phyloP scores from a whole-genome alignment of 495 filamentous ascomycete genomes.

The Thermothielavioides terrestris region DNA sequence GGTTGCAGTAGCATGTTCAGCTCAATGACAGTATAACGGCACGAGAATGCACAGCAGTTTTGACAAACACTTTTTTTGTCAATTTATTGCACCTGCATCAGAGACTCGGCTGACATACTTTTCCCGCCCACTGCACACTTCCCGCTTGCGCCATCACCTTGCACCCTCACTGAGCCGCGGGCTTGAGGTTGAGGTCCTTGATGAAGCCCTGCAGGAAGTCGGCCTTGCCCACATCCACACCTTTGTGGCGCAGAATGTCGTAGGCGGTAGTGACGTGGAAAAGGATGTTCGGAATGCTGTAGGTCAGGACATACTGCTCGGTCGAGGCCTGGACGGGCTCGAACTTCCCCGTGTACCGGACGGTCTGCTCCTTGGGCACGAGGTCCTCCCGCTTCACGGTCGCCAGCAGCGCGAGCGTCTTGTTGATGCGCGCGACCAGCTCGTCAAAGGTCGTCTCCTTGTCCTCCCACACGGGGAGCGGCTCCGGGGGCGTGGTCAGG shows the following conservation, averaged over 20 bases:
- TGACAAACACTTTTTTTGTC: no score
- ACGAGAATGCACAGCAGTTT: no score
- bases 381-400: conserved; percentile 30
- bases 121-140: no score
- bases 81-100: no score
- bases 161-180: no score
- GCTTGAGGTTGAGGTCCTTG: not conserved
- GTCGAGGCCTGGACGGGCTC: not conserved
- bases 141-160: no score
- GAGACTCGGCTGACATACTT: not conserved
- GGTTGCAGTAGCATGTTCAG: no score
- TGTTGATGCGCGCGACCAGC: conserved; percentile 32
- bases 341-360: not conserved
- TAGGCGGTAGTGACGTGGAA: conserved; percentile 53
- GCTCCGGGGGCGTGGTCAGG: conserved; percentile 19
- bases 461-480: not conserved
- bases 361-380: no score
- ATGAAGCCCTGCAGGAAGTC: conserved; percentile 38
- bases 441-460: conserved; percentile 28
- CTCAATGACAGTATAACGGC: no score
- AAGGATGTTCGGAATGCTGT: conserved; percentile 45
- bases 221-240: conserved; percentile 46
- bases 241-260: conserved; percentile 44
- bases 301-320: conserved; percentile 25
- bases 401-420: conserved; percentile 28